phyloP scores from a whole-genome alignment of 2,329 filamentous ascomycete genomes.

The Westerdykella aurantiaca region DNA sequence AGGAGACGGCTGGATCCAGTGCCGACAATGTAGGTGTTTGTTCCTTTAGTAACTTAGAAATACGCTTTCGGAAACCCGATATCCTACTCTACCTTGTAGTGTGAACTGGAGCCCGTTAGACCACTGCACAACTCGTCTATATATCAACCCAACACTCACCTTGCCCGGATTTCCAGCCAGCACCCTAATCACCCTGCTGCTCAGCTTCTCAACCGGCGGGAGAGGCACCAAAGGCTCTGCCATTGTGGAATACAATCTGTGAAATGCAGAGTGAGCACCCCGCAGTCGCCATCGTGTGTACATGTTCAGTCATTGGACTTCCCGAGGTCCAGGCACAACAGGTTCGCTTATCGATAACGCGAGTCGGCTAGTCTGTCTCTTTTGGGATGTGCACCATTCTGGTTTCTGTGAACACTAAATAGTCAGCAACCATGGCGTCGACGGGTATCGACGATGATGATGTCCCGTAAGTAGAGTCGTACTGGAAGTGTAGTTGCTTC shows the following conservation, averaged over 20 bases:
- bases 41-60: conserved; percentile 50
- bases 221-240: conserved; percentile 58
- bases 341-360: conserved; percentile 24
- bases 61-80: not conserved
- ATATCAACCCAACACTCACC: conserved; percentile 38
- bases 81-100: conserved; percentile 51
- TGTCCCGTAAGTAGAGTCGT: conserved; percentile 25
- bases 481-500: not conserved
- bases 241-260: conserved; percentile 45
- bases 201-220: conserved; percentile 70
- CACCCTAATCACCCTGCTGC: conserved; percentile 72
- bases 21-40: conserved; percentile 92
- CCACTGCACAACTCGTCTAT: not conserved
- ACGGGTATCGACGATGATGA: conserved; percentile 31
- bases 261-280: conserved; percentile 9
- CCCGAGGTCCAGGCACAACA: conserved; percentile 22
- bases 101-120: conserved; percentile 46
- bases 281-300: conserved; percentile 17
- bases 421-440: conserved; percentile 15
- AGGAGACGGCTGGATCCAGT: conserved; percentile 67
- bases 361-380: conserved; percentile 13
- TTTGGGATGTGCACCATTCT: conserved; percentile 10
- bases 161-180: conserved; percentile 89
- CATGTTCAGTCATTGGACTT: conserved; percentile 19
- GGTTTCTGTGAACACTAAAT: conserved; percentile 1